Evolutionary conservation across 2,329 filamentous ascomycete species (phyloP), one percentile per base, ranked within the genome.

Genomic region (Juglanconis juglandina): DNA sequence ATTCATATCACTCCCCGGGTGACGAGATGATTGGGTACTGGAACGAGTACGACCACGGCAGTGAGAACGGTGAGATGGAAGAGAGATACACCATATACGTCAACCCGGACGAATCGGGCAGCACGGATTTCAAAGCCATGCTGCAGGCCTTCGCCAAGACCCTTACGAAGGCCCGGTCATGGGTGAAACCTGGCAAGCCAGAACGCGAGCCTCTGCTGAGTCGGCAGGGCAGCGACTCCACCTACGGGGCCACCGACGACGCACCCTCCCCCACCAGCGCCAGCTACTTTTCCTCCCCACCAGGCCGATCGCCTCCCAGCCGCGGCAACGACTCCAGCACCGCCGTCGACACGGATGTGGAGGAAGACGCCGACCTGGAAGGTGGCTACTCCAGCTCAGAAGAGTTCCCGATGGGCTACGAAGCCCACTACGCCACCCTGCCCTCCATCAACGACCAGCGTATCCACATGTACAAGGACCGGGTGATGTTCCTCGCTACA

Each of bases 31-130:
- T 74, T 14, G 77, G 78, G 50, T 95, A 94, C 70, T 96, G 91
- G 91, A 94, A 91, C 72, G 91, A 96, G 72, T 95, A 94, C 72
- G 91, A 96, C 66, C 77, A 93, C 70, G 90, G 89, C 8, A 92
- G 91, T 70, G 89, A 92, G 58, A 77, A 75, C 2, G 83, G 80
- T 53, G 85, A 81, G 3, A 75, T 80, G 13, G 81, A 86, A 48
- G 81, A 84, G 41, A 82, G 81, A 35, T 95, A 92, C 71, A 81
- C 85, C 49, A 87, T 95, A 66, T 92, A 91, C 68, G 78, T 94
- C 61, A 83, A 93, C 69, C 90, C 90, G 0, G 82, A 91, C 66
- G 83, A 83, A 1, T 77, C 81, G 9, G 69, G 75, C 17, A 76
- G 90, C 58, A 86, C 88, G 0, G 87, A 89, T 13, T 74, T 91